Evolutionary conservation across 2,329 filamentous ascomycete species (phyloP).

Genomic region (Piedraia hortae): DNA sequence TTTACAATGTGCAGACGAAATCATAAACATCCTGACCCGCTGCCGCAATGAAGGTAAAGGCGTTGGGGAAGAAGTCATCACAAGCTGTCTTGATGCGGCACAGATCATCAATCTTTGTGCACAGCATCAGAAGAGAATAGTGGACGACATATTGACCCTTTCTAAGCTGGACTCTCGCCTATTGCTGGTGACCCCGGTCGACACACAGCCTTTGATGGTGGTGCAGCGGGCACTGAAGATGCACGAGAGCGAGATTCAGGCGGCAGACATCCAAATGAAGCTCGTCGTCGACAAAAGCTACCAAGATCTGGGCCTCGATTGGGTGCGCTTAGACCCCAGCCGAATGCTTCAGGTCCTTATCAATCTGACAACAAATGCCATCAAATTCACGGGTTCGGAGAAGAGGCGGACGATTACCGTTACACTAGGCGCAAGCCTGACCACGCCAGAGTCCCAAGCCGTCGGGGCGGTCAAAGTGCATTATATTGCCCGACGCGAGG

Average conservation of each 20-base stretch:
- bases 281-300: conserved; percentile 37
- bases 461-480: conserved; percentile 21
- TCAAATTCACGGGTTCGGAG: conserved; percentile 50
- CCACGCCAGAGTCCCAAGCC: conserved; percentile 18
- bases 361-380: conserved; percentile 49
- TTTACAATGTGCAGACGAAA: conserved; percentile 50
- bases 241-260: conserved; percentile 48
- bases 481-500: conserved; percentile 27
- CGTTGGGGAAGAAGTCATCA: conserved; percentile 19
- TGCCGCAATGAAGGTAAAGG: conserved; percentile 18
- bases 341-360: conserved; percentile 54
- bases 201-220: conserved; percentile 37
- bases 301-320: conserved; percentile 29
- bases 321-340: conserved; percentile 46
- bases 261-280: conserved; percentile 37
- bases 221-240: conserved; percentile 44
- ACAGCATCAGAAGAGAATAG: conserved; percentile 53
- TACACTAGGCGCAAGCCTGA: conserved; percentile 33
- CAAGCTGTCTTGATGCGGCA: conserved; percentile 40
- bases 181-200: conserved; percentile 42
- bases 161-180: conserved; percentile 53
- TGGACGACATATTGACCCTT: conserved; percentile 47
- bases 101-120: conserved; percentile 55
- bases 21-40: conserved; percentile 24
- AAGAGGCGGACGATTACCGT: conserved; percentile 36